Evolutionary conservation across 1,139 yeast species (phyloP), one percentile per base, ranked within the genome.

Genomic region (Geotrichum cucujoidarum): DNA sequence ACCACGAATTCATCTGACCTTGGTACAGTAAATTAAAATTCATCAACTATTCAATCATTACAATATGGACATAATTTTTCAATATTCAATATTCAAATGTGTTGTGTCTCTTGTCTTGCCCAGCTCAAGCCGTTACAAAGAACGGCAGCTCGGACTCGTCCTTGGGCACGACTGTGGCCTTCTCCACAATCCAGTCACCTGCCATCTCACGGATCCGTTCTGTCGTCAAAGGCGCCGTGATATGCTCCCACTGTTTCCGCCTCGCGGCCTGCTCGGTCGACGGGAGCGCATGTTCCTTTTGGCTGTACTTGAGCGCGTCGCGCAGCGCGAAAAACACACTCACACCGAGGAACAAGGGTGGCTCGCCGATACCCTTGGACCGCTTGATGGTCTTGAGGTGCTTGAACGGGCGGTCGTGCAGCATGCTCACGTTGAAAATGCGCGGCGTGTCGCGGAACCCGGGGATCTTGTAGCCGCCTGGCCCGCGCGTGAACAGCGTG

Each of bases 381-480:
- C 69, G 60, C 51, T 68, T 64, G 43, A 73, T 69, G 2, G 75
- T 70, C 55, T 69, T 69, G 55, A 73, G 60, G 54, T 72, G 75
- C 52, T 61, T 58, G 57, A 70, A 72, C 32, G 64, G 69, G 8
- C 72, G 62, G 49, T 67, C 74, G 38, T 64, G 63, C 45, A 71
- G 59, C 58, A 71, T 63, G 16, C 68, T 58, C 17, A 73, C 73
- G 47, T 65, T 67, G 59, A 71, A 71, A 33, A 59, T 60, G 51
- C 70, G 74, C 2, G 75, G 75, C 27, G 69, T 64, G 51, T 71
- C 75, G 22, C 75, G 55, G 59, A 71, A 71, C 2, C 75, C 75
- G 1, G 75, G 75, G 29, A 71, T 72, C 62, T 73, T 73, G 58
- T 72, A 72, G n/a, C 68, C 68, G 24, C 76, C 76, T 3, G 76